Percentiles rank a stretch among this genome's conserved stretches.
Evolutionary conservation across 2,329 filamentous ascomycete species (phyloP).

Genomic region (Pseudocercospora cruenta): DNA sequence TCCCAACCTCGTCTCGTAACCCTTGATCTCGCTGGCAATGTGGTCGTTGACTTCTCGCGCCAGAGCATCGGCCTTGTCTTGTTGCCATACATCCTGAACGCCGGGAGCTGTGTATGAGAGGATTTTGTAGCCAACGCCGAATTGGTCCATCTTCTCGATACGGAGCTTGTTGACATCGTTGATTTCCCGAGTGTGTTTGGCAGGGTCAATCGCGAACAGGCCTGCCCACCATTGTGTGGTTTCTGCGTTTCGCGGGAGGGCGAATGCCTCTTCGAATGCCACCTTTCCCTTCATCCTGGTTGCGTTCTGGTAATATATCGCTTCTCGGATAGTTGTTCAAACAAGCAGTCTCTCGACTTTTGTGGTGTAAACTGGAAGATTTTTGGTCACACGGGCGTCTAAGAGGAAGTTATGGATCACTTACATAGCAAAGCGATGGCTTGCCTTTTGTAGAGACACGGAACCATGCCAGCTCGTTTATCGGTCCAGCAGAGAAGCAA

Average conservation of each 20-base stretch:
- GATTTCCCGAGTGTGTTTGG: conserved; percentile 61
- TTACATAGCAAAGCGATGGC: not conserved
- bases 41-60: conserved; percentile 54
- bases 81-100: conserved; percentile 53
- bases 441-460: not conserved
- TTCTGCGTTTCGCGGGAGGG: conserved; percentile 61
- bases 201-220: conserved; percentile 62
- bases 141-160: conserved; percentile 49
- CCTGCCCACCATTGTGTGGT: conserved; percentile 65
- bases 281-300: conserved; percentile 55
- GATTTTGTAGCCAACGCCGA: conserved; percentile 54
- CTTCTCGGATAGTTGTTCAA: not conserved
- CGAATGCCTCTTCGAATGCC: conserved; percentile 65
- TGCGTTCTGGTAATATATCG: not conserved
- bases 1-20: conserved; percentile 47
- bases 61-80: conserved; percentile 48
- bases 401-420: not conserved
- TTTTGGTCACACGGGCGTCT: not conserved
- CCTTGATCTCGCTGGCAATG: conserved; percentile 48
- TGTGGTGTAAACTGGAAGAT: not conserved
- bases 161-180: conserved; percentile 50
- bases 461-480: not conserved
- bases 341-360: not conserved
- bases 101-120: conserved; percentile 55
- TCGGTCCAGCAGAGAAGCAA: not conserved